Conservation (phyloP, 352 stramenopile species). For the Lagenidium giganteum region DNA sequence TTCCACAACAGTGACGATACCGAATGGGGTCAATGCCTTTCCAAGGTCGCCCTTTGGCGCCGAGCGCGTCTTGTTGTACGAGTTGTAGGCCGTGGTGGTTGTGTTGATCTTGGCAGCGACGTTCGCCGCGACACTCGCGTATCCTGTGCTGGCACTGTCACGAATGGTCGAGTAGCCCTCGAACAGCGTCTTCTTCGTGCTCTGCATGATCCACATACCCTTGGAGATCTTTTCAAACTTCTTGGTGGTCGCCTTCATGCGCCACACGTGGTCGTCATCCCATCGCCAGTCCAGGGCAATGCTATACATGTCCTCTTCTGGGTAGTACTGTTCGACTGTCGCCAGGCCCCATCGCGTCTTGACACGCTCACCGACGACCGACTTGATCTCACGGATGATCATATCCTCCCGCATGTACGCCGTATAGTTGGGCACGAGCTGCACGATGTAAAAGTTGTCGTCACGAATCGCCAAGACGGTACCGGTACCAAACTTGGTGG, state of each 20-base stretch:
- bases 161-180: slow-evolving; percentile 73
- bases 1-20: slow-evolving; percentile 20
- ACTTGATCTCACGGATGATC: slow-evolving; percentile 80
- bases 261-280: slow-evolving; percentile 85
- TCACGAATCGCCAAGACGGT: slow-evolving; percentile 71
- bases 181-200: slow-evolving; percentile 77
- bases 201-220: slow-evolving; percentile 64
- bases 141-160: slow-evolving; percentile 40
- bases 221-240: slow-evolving; percentile 81
- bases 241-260: slow-evolving; percentile 87
- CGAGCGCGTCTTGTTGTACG: slow-evolving; percentile 11
- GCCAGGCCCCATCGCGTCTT: slow-evolving; percentile 83
- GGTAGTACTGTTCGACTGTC: slow-evolving; percentile 80
- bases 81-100: slow-evolving; percentile 18
- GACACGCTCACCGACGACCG: slow-evolving; percentile 74
- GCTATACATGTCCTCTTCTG: slow-evolving; percentile 87
- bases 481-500: slow-evolving; percentile 73
- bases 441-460: slow-evolving; percentile 72
- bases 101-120: slow-evolving; percentile 53
- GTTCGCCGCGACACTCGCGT: slow-evolving; percentile 45
- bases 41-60: slow-evolving; percentile 5
- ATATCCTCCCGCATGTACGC: slow-evolving; percentile 62
- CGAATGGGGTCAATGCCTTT: slow-evolving; percentile 24
- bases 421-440: slow-evolving; percentile 65
- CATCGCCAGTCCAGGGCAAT: slow-evolving; percentile 85